Percentiles rank a stretch among this genome's conserved stretches.
Conservation (phyloP, 331 rosid species). For the Malus hybrid region DNA sequence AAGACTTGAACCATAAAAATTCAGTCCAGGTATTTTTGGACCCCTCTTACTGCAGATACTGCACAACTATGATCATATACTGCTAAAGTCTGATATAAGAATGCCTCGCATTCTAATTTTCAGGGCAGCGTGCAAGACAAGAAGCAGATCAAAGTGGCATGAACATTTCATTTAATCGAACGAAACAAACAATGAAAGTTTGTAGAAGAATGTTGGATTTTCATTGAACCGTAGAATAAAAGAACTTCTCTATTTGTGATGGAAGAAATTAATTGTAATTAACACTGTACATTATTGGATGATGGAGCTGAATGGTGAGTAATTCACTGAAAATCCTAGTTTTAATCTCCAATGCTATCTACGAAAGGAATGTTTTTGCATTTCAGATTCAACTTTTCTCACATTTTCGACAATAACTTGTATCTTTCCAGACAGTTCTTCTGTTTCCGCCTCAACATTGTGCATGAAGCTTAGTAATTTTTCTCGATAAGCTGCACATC, state of each 20-base stretch:
- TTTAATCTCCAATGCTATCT: conserved; percentile 24
- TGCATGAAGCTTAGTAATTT: conserved; percentile 49
- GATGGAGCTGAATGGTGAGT: conserved; percentile 8
- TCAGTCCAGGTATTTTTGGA: background rate
- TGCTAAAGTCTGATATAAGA: background rate
- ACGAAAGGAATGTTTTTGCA: conserved; percentile 26
- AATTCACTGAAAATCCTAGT: conserved; percentile 12
- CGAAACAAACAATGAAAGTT: background rate
- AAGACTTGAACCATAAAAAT: background rate
- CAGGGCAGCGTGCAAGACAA: too few relatives aligned
- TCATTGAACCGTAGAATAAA: background rate
- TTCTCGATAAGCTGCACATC: conserved; percentile 53
- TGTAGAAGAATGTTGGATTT: background rate
- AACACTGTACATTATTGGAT: conserved; percentile 17
- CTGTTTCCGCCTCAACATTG: conserved; percentile 49
- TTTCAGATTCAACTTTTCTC: conserved; percentile 57
- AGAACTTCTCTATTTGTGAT: background rate
- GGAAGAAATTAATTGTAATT: conserved; percentile 7
- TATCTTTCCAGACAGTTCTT: conserved; percentile 50
- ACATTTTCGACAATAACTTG: conserved; percentile 49
- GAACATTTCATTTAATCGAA: background rate
- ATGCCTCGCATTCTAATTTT: too few relatives aligned
- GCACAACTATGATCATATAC: background rate
- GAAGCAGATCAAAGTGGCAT: background rate
- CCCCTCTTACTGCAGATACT: background rate